Evolutionary conservation across 352 stramenopile species (phyloP).

Genomic region (Globisporangium nunn): DNA sequence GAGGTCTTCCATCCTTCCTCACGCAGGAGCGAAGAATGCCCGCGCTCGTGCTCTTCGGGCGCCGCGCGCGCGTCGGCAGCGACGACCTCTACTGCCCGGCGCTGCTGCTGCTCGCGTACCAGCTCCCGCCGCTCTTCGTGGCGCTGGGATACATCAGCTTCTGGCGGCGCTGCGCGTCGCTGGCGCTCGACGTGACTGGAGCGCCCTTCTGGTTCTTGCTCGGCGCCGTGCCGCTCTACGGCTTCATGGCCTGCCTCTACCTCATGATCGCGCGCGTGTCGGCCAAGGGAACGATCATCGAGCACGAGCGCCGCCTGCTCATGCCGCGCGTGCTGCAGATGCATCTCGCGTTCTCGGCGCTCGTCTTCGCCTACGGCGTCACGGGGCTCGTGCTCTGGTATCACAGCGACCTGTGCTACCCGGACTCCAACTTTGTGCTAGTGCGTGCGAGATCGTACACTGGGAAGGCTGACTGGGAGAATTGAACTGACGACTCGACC

Average conservation of each 20-base stretch:
- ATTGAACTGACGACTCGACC: background rate
- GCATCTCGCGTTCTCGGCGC: slow-evolving; percentile 63
- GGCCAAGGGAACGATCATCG: slow-evolving; percentile 78
- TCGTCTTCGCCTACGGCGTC: slow-evolving; percentile 56
- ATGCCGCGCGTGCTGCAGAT: slow-evolving; percentile 80
- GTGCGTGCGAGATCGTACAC: slow-evolving; percentile 19
- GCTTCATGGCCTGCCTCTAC: slow-evolving; percentile 82
- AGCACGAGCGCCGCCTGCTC: slow-evolving; percentile 80
- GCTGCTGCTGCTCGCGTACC: slow-evolving; percentile 68
- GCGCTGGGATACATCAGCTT: slow-evolving; percentile 56
- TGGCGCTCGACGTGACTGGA: slow-evolving; percentile 45
- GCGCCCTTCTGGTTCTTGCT: slow-evolving; percentile 81
- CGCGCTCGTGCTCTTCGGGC: slow-evolving; percentile 78
- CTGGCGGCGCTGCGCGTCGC: slow-evolving; percentile 58
- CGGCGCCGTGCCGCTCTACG: slow-evolving; percentile 47
- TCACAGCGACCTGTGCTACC: slow-evolving; percentile 54
- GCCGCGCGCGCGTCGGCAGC: slow-evolving; percentile 74
- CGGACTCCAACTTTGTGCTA: slow-evolving; percentile 71
- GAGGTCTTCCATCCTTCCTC: too few species aligned
- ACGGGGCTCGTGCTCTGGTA: slow-evolving; percentile 65
- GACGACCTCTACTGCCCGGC: slow-evolving; percentile 84
- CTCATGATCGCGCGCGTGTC: slow-evolving; percentile 84
- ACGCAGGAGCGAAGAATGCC: slow-evolving; percentile 31
- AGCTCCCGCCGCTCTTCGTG: slow-evolving; percentile 60
- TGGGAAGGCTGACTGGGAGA: too few species aligned